Conservation (phyloP, 2,329 filamentous ascomycete genomes). For the Leptographium radiaticola region DNA sequence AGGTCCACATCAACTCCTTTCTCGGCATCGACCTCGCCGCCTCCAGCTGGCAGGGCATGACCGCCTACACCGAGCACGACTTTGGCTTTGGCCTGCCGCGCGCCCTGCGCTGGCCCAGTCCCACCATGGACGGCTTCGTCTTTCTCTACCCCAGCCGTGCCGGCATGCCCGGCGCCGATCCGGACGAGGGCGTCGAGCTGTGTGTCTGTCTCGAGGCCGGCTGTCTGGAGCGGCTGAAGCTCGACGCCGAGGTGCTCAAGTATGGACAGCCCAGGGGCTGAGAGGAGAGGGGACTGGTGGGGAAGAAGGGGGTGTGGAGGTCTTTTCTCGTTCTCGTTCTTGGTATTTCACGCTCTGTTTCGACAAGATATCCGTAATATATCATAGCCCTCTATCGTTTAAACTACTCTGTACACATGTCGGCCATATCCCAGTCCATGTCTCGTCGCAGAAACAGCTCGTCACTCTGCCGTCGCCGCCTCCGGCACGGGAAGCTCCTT, state of each 20-base stretch:
- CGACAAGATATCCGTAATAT: too few relatives aligned
- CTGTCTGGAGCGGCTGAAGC: background rate
- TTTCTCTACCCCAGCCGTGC: slow-evolving; percentile 6
- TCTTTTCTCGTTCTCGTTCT: too few relatives aligned
- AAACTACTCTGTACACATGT: too few relatives aligned
- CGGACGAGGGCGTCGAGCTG: slow-evolving; percentile 6
- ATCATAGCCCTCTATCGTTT: too few relatives aligned
- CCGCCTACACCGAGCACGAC: slow-evolving; percentile 13
- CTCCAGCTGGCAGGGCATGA: slow-evolving; percentile 14
- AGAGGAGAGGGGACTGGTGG: too few relatives aligned
- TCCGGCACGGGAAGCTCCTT: background rate
- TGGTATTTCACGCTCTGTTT: too few relatives aligned
- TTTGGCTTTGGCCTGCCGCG: slow-evolving; percentile 17
- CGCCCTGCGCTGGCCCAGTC: slow-evolving; percentile 5
- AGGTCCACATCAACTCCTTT: slow-evolving; percentile 13
- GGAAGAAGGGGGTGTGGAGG: too few relatives aligned
- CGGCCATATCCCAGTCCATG: too few relatives aligned
- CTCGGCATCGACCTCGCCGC: slow-evolving; percentile 15
- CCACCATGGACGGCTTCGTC: slow-evolving; percentile 5
- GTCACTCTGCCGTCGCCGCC: too few relatives aligned
- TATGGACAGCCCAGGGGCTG: background rate
- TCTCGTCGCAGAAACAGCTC: too few relatives aligned
- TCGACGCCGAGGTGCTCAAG: background rate
- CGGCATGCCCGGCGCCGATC: background rate
- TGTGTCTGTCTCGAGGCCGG: background rate